Evolutionary conservation across 2,329 filamentous ascomycete genomes (phyloP), one percentile per base, ranked within the genome.

Genomic region (Onygenales sp.): DNA sequence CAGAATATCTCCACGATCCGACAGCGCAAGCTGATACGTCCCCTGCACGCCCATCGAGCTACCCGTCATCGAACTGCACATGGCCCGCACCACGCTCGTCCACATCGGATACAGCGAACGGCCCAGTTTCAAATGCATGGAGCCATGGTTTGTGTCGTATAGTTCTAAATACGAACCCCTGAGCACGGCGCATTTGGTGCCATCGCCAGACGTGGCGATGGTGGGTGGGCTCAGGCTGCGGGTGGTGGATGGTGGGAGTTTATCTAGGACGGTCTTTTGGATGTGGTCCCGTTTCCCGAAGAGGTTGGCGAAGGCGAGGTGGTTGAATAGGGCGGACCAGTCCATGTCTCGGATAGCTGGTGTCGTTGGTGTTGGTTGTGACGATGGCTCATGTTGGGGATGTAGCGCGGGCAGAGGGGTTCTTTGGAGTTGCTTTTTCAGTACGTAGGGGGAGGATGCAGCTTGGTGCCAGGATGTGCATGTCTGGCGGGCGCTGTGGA

Each of bases 101-200:
- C 60, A 60, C 13, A 59, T 54, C 1, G 60, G 55, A 43, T 58
- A 61, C 13, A 61, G 47, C 3, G 57, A 56, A 14, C 51, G 54
- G 11, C 53, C 46, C 10, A 57, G 48, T 7, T 53, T 17, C 49
- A 58, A 55, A 32, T 59, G 50, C 11, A 41, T 14, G 11, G 42
- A 50, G 10, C 38, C 38, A 14, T 41, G 11, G 38, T 11, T 41
- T 11, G 6, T 14, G 38, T 41, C 38, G 14, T 41, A 14, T 41
- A 41, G 38, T 14, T 41, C 38, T 4, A 41, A 1, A 41, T 41
- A 41, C 10, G 38, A 11, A 11, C 38, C 38, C 38, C 14, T 41
- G 11, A 41, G 14, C 38, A 41, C 6, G 10, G 38, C 38, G 14
- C 10, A 11, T 14, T 41, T 41, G 10, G 10, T 41, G 10, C 14